Percentiles rank a stretch among this genome's conserved stretches.
Evolutionary conservation across 768 basidiomycete genomes (phyloP).

Genomic region (Macrocybe gigantea): DNA sequence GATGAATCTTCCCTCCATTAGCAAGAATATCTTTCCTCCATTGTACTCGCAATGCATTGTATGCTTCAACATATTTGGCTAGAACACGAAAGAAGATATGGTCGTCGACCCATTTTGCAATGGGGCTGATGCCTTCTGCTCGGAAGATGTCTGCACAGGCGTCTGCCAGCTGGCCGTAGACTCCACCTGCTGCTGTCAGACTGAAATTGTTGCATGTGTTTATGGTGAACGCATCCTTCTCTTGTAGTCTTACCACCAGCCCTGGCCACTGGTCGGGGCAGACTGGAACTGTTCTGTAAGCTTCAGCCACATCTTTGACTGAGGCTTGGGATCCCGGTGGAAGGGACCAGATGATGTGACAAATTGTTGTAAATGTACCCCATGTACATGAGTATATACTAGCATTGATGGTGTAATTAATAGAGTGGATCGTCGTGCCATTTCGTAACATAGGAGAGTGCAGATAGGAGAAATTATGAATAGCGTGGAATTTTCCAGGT

Average conservation of each 20-base stretch:
- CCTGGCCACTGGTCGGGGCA: constrained; percentile 29
- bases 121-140: constrained; percentile 16
- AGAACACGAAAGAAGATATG: constrained; percentile 21
- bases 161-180: constrained; percentile 17
- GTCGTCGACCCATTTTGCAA: constrained; percentile 23
- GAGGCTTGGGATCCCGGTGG: too few species aligned
- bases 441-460: too few species aligned
- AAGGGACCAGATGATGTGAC: too few species aligned
- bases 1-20: not conserved
- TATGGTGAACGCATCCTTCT: constrained; percentile 11
- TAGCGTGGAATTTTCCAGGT: constrained; percentile 11
- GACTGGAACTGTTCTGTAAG: constrained; percentile 25
- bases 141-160: constrained; percentile 16
- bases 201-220: constrained; percentile 20
- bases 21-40: constrained; percentile 5
- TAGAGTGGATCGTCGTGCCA: too few species aligned
- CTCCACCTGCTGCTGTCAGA: constrained; percentile 7
- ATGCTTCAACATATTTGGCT: constrained; percentile 13
- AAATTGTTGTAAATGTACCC: too few species aligned
- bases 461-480: too few species aligned
- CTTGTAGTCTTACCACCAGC: constrained; percentile 13
- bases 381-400: too few species aligned
- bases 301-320: too few species aligned
- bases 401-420: too few species aligned
- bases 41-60: constrained; percentile 12